Percentiles rank a stretch among this genome's conserved stretches.
These are phyloP conservation scores for Liquidambar formosana DNA, from an alignment of 164 flowering plant species.

Conservation along the genomic window DNA sequence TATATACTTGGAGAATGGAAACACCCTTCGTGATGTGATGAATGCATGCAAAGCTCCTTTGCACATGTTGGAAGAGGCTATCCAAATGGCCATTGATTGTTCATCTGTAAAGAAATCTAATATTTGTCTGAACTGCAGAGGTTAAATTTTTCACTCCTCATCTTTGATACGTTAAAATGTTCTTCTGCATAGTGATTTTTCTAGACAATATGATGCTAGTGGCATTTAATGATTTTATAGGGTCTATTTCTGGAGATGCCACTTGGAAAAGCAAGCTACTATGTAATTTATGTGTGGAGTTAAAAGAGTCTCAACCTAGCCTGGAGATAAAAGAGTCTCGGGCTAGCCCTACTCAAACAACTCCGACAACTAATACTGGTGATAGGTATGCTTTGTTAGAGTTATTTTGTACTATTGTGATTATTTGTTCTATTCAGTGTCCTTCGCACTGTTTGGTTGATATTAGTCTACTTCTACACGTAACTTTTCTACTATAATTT, in stretches of 20 bases:
- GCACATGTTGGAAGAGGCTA: slow-evolving; percentile 41
- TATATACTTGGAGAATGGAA: slow-evolving; percentile 75
- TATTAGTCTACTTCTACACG: too few relatives aligned
- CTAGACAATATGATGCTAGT: not conserved
- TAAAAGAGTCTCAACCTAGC: slow-evolving; percentile 25
- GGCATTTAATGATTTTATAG: slow-evolving; percentile 25
- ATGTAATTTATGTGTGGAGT: slow-evolving; percentile 41
- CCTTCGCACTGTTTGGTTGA: not conserved
- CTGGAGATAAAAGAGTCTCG: slow-evolving; percentile 22
- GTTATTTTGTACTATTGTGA: not conserved
- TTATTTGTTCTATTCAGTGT: not conserved
- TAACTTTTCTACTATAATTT: too few relatives aligned
- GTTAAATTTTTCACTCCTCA: slow-evolving; percentile 22
- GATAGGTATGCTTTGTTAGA: slow-evolving; percentile 29
- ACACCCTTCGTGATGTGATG: slow-evolving; percentile 60
- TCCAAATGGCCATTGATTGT: slow-evolving; percentile 39
- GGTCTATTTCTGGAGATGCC: slow-evolving; percentile 27
- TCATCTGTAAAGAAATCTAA: slow-evolving; percentile 21
- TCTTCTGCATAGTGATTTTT: not conserved
- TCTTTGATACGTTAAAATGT: not conserved
- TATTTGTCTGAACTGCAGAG: slow-evolving; percentile 51
- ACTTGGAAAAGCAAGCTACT: slow-evolving; percentile 21
- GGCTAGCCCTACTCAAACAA: slow-evolving; percentile 10
- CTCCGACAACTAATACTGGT: slow-evolving; percentile 8
- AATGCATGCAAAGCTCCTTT: slow-evolving; percentile 51